phyloP scores from a whole-genome alignment of 139 green algal genomes.

The Mychonastes homosphaera region DNA sequence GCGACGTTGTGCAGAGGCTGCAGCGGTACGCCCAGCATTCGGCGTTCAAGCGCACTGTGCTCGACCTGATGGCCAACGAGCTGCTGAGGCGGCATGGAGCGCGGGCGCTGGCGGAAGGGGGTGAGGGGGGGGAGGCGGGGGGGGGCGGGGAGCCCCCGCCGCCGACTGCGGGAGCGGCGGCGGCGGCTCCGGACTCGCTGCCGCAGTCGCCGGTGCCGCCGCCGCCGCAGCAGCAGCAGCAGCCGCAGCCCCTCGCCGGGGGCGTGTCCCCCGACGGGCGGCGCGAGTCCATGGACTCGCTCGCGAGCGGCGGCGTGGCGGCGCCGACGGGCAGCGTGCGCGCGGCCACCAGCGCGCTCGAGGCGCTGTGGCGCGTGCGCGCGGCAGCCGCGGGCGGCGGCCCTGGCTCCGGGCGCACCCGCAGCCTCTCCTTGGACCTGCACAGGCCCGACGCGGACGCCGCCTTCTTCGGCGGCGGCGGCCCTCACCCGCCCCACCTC shows the following conservation, averaged over 20 bases:
- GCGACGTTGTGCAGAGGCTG: slow-evolving; percentile 72
- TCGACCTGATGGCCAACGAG: slow-evolving; percentile 84
- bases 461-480: no score
- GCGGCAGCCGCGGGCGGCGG: no score
- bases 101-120: slow-evolving; percentile 10
- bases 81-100: slow-evolving; percentile 40
- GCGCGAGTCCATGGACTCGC: no score
- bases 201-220: not conserved
- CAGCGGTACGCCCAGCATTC: slow-evolving; percentile 46
- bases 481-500: no score
- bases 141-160: not conserved
- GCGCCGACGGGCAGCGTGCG: slow-evolving; percentile 1
- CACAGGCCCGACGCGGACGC: no score
- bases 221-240: not conserved
- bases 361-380: slow-evolving; percentile 11
- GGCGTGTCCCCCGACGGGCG: not conserved
- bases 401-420: no score
- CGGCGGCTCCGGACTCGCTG: not conserved
- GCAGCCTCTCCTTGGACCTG: no score
- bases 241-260: not conserved
- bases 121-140: not conserved
- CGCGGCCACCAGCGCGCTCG: slow-evolving; percentile 8
- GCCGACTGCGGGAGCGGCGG: not conserved
- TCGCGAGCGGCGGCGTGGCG: not conserved
- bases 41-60: slow-evolving; percentile 64